Percentiles rank a stretch among this genome's conserved stretches.
Evolutionary conservation across 371 early-diverging fungal species (phyloP).

Genomic region (Conidiobolus incongruus): DNA sequence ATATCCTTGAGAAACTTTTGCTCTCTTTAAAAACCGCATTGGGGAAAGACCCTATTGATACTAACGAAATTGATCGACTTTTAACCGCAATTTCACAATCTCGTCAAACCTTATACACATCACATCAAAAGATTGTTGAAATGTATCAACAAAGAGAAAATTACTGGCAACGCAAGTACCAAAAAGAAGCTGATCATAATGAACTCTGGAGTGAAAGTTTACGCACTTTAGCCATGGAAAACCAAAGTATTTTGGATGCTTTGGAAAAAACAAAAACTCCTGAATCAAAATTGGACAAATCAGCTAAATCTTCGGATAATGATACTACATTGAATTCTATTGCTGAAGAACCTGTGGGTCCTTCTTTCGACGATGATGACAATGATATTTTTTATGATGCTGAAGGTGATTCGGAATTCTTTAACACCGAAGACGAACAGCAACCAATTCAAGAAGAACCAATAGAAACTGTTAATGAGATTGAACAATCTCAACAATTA

Average conservation of each 20-base stretch:
- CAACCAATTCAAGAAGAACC: no score
- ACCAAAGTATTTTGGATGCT: slow-evolving; percentile 12
- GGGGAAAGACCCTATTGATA: neutral
- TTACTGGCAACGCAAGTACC: slow-evolving; percentile 16
- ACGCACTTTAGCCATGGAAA: slow-evolving; percentile 15
- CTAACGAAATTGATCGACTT: neutral
- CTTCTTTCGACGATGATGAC: no score
- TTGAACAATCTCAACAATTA: no score
- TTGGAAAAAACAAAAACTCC: neutral
- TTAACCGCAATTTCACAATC: neutral
- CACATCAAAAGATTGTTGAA: neutral
- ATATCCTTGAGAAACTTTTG: neutral
- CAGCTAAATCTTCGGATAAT: neutral
- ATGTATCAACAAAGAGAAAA: slow-evolving; percentile 21
- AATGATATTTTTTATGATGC: no score
- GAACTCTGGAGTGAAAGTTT: slow-evolving; percentile 21
- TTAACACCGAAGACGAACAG: no score
- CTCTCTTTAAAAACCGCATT: neutral
- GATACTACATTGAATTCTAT: no score
- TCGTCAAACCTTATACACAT: neutral
- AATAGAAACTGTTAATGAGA: no score
- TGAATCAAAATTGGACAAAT: neutral
- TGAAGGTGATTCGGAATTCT: no score
- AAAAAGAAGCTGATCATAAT: slow-evolving; percentile 18
- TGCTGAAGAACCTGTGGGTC: no score